Evolutionary conservation across 1,284 basidiomycete genomes (phyloP), one percentile per base, ranked within the genome.

Genomic region (Ceratobasidium sp.): DNA sequence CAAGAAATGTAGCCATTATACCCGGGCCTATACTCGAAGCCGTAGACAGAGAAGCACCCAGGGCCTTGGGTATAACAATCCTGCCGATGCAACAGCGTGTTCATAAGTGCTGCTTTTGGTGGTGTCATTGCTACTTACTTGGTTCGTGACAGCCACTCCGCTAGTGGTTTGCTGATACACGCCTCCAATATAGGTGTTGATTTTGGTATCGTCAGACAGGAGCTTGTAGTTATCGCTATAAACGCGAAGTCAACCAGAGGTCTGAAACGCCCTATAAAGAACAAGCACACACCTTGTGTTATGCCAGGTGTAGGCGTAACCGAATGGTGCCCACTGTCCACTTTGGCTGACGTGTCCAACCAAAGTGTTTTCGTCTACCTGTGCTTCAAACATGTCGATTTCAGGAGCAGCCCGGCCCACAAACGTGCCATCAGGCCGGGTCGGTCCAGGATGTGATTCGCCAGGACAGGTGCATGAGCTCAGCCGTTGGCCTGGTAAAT

Each of bases 351-450:
- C 74, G 52, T 66, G 44, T 16, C 71, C 71, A 30, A 72, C 61
- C 23, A 62, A 21, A 23, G 50, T 49, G 9, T 49, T 38, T 7
- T 44, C 0, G 32, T 73, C 38, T 4, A 73, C 64, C 14, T 81
- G 79, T 3, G 85, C 85, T 76, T 85, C 84, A 71, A 86, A 78
- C 50, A 85, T 79, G 76, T 85, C 84, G 66, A 86, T 84, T 76
- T 86, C 85, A 0, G 85, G 85, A 0, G 85, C 83, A 0, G 80
- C 79, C 55, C 85, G 78, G 5, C 84, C 85, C 3, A 81, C 79
- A 67, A 80, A 85, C 0, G 81, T 79, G 16, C 84, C 84, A 73
- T 83, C 81, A 0, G 78, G 32, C 16, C 79, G 77, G 49, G 78
- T 79, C n/a, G 85, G 85, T 0, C 85, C 85, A 0, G 85, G 85